Evolutionary conservation across 768 basidiomycete species (phyloP).

Genomic region (Phanerodontia chrysosporium): DNA sequence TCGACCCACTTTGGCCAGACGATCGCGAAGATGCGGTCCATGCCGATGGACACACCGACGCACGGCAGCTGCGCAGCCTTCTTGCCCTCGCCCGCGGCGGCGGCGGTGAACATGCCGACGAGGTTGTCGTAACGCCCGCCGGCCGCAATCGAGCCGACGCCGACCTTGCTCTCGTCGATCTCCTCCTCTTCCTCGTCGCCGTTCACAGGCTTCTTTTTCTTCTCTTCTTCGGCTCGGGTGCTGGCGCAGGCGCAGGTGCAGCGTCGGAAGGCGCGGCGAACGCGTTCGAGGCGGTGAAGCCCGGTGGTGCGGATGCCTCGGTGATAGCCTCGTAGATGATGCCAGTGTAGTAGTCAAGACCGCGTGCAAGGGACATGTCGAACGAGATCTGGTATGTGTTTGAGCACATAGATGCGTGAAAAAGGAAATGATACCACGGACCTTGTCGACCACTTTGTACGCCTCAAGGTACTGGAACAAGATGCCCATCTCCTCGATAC

Average conservation of each 20-base stretch:
- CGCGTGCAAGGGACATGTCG: conserved; percentile 95
- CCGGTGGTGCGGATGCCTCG: conserved; percentile 90
- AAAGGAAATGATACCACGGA: conserved; percentile 27
- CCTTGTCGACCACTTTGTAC: conserved; percentile 76
- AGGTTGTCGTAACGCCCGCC: conserved; percentile 96
- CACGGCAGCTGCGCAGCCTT: conserved; percentile 71
- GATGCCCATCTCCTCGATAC: conserved; percentile 80
- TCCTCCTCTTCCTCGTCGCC: conserved; percentile 68
- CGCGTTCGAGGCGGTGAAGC: conserved; percentile 55
- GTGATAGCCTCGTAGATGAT: conserved; percentile 97
- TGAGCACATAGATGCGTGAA: neutral
- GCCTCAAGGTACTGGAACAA: conserved; percentile 80
- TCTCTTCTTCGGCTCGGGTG: conserved; percentile 33
- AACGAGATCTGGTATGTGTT: conserved; percentile 69
- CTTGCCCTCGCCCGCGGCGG: conserved; percentile 74
- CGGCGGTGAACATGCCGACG: conserved; percentile 85
- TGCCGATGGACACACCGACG: conserved; percentile 87
- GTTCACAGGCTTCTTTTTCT: conserved; percentile 40
- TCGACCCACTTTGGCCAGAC: conserved; percentile 85
- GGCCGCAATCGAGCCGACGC: conserved; percentile 98
- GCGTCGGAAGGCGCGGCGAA: conserved; percentile 33
- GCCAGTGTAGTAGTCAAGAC: conserved; percentile 97
- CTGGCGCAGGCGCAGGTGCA: conserved; percentile 23
- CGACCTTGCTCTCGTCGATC: conserved; percentile 87
- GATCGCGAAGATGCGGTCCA: conserved; percentile 91